These are phyloP conservation scores for Hyparrhenia diplandra DNA, from an alignment of 176 grass and related monocot species.

Conservation along the genomic window DNA sequence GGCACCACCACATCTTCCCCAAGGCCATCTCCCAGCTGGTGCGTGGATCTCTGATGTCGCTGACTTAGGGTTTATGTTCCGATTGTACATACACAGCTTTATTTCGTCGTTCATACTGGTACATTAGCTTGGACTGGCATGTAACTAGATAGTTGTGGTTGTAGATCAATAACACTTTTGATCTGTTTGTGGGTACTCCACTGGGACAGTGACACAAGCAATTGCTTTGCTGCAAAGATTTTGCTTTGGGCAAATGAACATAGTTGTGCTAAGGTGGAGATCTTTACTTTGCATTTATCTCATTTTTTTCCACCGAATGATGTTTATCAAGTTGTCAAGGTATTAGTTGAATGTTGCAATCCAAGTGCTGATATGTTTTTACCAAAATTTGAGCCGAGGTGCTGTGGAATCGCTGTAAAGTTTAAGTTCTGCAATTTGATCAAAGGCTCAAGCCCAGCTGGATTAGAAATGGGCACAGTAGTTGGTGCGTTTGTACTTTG, in stretches of 20 bases:
- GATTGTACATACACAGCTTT: neutral
- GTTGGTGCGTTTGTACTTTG: neutral
- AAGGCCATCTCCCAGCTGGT: conserved; percentile 94
- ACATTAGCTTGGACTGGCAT: neutral
- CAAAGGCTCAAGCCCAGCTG: neutral
- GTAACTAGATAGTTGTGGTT: neutral
- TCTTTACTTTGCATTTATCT: neutral
- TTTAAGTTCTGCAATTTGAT: neutral
- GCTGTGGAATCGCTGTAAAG: neutral
- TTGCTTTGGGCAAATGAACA: neutral
- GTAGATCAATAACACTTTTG: neutral
- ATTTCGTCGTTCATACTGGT: neutral
- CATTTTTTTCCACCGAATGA: neutral
- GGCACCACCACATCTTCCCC: conserved; percentile 79
- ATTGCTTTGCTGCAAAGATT: neutral
- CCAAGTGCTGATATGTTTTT: neutral
- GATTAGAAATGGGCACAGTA: neutral
- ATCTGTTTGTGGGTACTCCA: neutral
- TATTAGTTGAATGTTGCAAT: neutral
- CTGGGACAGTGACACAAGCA: neutral
- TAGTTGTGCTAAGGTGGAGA: neutral
- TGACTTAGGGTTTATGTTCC: neutral
- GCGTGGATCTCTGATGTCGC: conserved; percentile 15
- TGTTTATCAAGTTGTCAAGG: neutral
- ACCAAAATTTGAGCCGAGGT: neutral